Conservation (phyloP, 1,284 basidiomycete species). For the Athelia psychrophila region DNA sequence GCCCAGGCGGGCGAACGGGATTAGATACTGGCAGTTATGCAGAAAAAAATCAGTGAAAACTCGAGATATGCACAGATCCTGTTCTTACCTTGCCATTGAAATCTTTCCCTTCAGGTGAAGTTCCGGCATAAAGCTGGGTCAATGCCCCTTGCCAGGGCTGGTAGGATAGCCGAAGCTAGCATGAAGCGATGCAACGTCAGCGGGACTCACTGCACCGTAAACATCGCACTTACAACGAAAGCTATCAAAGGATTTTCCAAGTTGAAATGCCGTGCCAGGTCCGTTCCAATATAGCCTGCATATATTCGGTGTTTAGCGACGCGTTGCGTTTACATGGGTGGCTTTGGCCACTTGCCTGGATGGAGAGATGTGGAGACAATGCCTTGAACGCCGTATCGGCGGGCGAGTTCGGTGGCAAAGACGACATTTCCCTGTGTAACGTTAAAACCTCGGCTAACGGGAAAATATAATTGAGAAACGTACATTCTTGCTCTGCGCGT, state of each 20-base stretch:
- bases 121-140: constrained; percentile 47
- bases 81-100: constrained; percentile 35
- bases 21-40: constrained; percentile 38
- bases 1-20: constrained; percentile 44
- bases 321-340: neutral
- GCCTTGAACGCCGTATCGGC: constrained; percentile 31
- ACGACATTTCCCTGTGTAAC: constrained; percentile 26
- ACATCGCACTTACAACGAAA: constrained; percentile 7
- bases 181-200: constrained; percentile 10
- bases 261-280: neutral
- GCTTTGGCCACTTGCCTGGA: constrained; percentile 22
- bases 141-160: constrained; percentile 30
- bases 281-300: constrained; percentile 1
- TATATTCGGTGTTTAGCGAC: neutral
- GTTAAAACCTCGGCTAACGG: neutral
- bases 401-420: constrained; percentile 28
- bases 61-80: neutral
- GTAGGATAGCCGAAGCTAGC: constrained; percentile 19
- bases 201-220: constrained; percentile 11
- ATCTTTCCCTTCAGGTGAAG: constrained; percentile 34
- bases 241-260: too few relatives aligned
- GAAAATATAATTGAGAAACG: constrained; percentile 6
- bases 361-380: constrained; percentile 32
- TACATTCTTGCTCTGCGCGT: constrained; percentile 47
- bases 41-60: neutral